A percentile compares a stretch with the other conserved stretches of the same genome.
phyloP scores from a whole-genome alignment of 2,329 filamentous ascomycete genomes.

The Coniochaeta hoffmannii region DNA sequence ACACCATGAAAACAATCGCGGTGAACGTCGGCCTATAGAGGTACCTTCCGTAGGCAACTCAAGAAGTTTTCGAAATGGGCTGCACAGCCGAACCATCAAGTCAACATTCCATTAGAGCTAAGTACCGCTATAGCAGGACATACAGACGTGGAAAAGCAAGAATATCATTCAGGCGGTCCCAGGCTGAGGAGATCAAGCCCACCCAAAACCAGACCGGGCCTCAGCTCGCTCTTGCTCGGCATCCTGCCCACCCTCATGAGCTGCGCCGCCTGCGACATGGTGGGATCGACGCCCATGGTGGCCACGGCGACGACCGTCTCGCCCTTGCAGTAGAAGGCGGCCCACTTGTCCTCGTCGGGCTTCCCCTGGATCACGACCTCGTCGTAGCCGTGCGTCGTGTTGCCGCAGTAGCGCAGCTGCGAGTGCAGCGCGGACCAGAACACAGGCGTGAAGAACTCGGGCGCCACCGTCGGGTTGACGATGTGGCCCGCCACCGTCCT shows the following conservation, averaged over 20 bases:
- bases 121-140: too few relatives aligned
- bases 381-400: constrained; percentile 75
- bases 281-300: constrained; percentile 83
- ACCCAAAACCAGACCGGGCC: constrained; percentile 38
- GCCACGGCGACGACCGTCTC: constrained; percentile 86
- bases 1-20: too few relatives aligned
- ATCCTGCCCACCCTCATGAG: constrained; percentile 79
- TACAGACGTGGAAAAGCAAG: not conserved
- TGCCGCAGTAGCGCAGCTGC: constrained; percentile 90
- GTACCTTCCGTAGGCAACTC: too few relatives aligned
- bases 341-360: constrained; percentile 71
- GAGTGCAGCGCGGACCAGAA: constrained; percentile 94
- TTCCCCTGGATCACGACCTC: constrained; percentile 75
- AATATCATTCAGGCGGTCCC: constrained; percentile 24
- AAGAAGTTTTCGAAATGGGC: too few relatives aligned
- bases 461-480: constrained; percentile 50
- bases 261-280: constrained; percentile 75
- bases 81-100: too few relatives aligned
- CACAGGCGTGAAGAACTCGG: constrained; percentile 77
- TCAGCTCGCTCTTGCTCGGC: constrained; percentile 71
- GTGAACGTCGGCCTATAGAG: too few relatives aligned
- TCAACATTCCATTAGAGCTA: too few relatives aligned
- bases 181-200: constrained; percentile 39
- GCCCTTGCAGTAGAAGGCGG: constrained; percentile 81
- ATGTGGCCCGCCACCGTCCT: constrained; percentile 75